These are phyloP conservation scores for Hemileccinum impolitum DNA, from an alignment of 768 basidiomycete species.

Conservation along the genomic window DNA sequence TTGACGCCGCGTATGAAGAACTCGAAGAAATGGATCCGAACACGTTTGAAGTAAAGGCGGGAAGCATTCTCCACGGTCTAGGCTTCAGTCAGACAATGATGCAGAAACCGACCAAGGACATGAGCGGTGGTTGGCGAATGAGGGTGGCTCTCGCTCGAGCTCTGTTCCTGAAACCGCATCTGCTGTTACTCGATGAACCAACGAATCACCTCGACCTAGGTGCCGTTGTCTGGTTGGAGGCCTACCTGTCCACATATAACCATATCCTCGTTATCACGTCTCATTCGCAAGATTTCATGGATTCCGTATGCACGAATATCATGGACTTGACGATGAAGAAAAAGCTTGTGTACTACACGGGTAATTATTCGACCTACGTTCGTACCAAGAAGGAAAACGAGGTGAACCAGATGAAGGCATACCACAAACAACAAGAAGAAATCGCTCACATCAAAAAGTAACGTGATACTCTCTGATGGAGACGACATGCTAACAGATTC, in stretches of 20 bases:
- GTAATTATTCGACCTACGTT: conserved; percentile 97
- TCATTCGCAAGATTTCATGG: conserved; percentile 99
- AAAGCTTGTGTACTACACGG: conserved; percentile 91
- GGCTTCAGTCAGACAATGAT: conserved; percentile 92
- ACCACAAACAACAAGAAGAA: conserved; percentile 97
- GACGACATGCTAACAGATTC: conserved; percentile 8
- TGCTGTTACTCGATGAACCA: conserved; percentile 90
- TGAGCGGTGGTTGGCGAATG: conserved; percentile 99
- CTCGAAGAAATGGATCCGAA: conserved; percentile 94
- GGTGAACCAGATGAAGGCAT: conserved; percentile 99
- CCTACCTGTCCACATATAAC: conserved; percentile 96
- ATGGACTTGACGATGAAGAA: conserved; percentile 94
- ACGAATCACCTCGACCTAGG: conserved; percentile 95
- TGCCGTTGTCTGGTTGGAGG: conserved; percentile 98
- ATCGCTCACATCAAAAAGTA: conserved; percentile 98
- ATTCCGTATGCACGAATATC: conserved; percentile 94
- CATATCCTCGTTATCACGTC: conserved; percentile 97
- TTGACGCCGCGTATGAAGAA: conserved; percentile 91
- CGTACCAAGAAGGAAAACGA: conserved; percentile 97
- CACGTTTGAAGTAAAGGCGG: conserved; percentile 95
- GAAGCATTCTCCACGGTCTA: conserved; percentile 94
- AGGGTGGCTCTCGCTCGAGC: conserved; percentile 95
- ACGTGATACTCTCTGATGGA: conserved; percentile 13
- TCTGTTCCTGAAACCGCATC: conserved; percentile 93
- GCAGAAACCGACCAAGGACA: conserved; percentile 95